Conservation (phyloP, 2,329 filamentous ascomycete species). For the Colletotrichum aenigma region DNA sequence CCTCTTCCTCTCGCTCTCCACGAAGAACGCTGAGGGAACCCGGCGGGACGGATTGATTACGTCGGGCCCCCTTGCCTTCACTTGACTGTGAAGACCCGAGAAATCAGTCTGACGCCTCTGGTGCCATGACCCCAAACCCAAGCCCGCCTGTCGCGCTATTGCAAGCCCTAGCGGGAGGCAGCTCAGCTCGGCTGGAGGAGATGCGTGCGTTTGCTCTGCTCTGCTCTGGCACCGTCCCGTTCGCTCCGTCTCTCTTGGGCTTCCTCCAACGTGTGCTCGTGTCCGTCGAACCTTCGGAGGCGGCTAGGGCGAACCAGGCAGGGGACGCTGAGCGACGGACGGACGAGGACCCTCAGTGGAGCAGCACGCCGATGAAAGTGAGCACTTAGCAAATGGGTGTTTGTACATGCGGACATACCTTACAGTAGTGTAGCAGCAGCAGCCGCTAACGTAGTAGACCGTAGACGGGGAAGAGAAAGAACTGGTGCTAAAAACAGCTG, state of each 20-base stretch:
- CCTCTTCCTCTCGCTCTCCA: background rate
- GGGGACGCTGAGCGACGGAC: background rate
- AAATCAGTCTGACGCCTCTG: background rate
- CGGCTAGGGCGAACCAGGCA: background rate
- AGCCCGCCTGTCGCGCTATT: background rate
- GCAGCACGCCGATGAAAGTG: too few relatives aligned
- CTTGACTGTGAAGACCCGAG: background rate
- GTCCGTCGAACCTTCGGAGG: background rate
- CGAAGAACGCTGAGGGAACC: background rate
- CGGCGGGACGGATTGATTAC: background rate
- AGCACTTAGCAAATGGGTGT: too few relatives aligned
- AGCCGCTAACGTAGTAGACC: background rate
- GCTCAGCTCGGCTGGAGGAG: background rate
- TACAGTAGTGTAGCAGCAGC: background rate
- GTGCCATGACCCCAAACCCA: background rate
- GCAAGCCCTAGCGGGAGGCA: background rate
- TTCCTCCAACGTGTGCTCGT: background rate
- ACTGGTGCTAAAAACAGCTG: background rate
- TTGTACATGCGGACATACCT: too few relatives aligned
- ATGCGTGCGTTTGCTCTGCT: background rate
- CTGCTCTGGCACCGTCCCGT: too few relatives aligned
- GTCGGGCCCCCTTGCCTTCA: background rate
- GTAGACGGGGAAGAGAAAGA: background rate
- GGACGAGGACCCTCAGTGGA: constrained; percentile 6
- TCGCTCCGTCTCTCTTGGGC: background rate